Percentiles rank a stretch among this genome's conserved stretches.
Evolutionary conservation across 2,329 filamentous ascomycete genomes (phyloP).

Genomic region (Bipolaris gigantea): DNA sequence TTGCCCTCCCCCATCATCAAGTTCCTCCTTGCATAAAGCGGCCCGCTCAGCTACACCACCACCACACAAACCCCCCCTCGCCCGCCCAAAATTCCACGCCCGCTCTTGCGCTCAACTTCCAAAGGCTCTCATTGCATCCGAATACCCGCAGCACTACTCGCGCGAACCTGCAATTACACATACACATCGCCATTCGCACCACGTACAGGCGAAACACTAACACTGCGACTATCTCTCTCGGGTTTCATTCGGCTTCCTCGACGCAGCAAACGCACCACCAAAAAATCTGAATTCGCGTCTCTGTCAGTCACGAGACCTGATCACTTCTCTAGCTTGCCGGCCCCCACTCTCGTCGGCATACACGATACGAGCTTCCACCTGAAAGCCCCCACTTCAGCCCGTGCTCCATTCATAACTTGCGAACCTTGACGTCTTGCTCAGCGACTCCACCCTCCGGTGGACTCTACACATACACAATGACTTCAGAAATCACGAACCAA

Average conservation of each 20-base stretch:
- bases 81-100: constrained; percentile 29
- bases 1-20: constrained; percentile 26
- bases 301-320: constrained; percentile 18
- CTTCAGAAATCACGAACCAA: constrained; percentile 57
- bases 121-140: constrained; percentile 13
- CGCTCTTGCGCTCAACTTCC: constrained; percentile 12
- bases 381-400: constrained; percentile 21
- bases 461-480: constrained; percentile 45
- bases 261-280: constrained; percentile 11
- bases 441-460: constrained; percentile 30
- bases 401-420: constrained; percentile 17
- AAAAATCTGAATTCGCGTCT: constrained; percentile 8
- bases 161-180: constrained; percentile 15
- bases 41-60: constrained; percentile 31
- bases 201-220: constrained; percentile 15
- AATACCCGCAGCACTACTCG: constrained; percentile 11
- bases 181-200: constrained; percentile 6
- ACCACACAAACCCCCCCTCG: constrained; percentile 23
- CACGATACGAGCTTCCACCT: constrained; percentile 18
- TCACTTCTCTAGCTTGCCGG: constrained; percentile 13
- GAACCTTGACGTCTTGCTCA: constrained; percentile 20
- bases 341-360: constrained; percentile 14
- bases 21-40: constrained; percentile 36
- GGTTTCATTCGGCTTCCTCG: constrained; percentile 12
- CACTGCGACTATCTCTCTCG: constrained; percentile 10